These are phyloP conservation scores for Colletotrichum magnum DNA, from an alignment of 2,329 filamentous ascomycete species.

Conservation along the genomic window DNA sequence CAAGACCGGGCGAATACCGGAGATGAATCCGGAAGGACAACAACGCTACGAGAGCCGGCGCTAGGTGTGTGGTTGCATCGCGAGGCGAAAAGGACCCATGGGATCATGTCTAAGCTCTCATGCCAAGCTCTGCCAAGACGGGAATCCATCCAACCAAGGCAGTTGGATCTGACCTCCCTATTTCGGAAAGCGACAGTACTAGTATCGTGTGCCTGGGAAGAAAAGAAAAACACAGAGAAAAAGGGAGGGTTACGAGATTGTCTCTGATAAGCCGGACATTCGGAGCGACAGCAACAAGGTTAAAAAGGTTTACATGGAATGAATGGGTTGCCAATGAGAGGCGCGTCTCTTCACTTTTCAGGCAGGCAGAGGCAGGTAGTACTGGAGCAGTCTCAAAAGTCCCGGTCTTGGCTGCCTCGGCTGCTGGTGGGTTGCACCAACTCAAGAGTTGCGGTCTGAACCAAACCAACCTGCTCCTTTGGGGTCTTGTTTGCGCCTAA, in stretches of 20 bases:
- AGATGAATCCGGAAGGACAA: slow-evolving; percentile 25
- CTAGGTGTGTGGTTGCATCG: slow-evolving; percentile 25
- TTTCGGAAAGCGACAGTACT: slow-evolving; percentile 1
- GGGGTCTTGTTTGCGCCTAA: too few species aligned
- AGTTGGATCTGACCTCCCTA: slow-evolving; percentile 28
- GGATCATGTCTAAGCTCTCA: slow-evolving; percentile 8
- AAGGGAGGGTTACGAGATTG: neutral
- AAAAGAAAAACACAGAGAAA: neutral
- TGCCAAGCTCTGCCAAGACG: slow-evolving; percentile 35
- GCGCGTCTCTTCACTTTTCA: neutral
- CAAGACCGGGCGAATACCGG: slow-evolving; percentile 10
- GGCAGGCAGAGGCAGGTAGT: neutral
- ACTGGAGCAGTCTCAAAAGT: neutral
- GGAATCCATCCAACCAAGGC: slow-evolving; percentile 29
- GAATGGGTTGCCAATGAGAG: neutral
- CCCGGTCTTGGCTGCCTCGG: neutral
- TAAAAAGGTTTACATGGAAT: too few species aligned
- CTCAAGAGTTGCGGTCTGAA: neutral
- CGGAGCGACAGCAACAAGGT: neutral
- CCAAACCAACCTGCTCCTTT: neutral
- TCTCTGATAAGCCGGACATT: neutral
- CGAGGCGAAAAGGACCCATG: neutral
- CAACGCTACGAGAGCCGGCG: slow-evolving; percentile 27
- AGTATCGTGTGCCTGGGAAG: neutral
- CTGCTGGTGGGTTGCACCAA: neutral